A percentile compares a stretch with the other conserved stretches of the same genome.
These are phyloP conservation scores for Zygnema circumcarinatum DNA, from an alignment of 139 green algal species.

Conservation along the genomic window DNA sequence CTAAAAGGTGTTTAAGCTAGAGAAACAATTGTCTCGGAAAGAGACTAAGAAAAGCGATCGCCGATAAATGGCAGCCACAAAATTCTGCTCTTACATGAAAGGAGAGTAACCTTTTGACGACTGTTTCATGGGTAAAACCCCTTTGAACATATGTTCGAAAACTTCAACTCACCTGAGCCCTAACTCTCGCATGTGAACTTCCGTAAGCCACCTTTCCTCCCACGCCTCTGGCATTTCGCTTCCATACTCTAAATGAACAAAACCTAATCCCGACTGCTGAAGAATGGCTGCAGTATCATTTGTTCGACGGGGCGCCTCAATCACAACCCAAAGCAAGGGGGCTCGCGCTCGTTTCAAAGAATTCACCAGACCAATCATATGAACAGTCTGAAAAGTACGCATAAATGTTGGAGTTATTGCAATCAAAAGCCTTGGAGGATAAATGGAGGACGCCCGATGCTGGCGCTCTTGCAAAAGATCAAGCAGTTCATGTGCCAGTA, in stretches of 20 bases:
- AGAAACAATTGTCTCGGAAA: too few relatives aligned
- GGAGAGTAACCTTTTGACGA: too few relatives aligned
- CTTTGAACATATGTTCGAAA: too few relatives aligned
- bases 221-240: neutral
- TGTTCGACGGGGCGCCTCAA: neutral
- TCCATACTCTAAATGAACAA: conserved; percentile 14
- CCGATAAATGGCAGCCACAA: too few relatives aligned
- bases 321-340: conserved; percentile 33
- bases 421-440: conserved; percentile 9
- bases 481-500: neutral
- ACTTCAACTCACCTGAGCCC: conserved; percentile 2
- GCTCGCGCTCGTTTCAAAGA: neutral
- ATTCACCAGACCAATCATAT: conserved; percentile 21
- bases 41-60: too few relatives aligned
- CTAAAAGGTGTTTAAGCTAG: too few relatives aligned
- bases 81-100: too few relatives aligned
- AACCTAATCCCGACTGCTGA: neutral
- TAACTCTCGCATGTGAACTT: conserved; percentile 5
- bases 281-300: conserved; percentile 15
- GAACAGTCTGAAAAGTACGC: conserved; percentile 33
- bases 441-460: neutral
- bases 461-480: conserved; percentile 1
- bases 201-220: neutral
- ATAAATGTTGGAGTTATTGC: conserved; percentile 42
- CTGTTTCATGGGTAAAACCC: too few relatives aligned